Evolutionary conservation across 2,329 filamentous ascomycete species (phyloP).

Genomic region (Biscogniauxia sp.): DNA sequence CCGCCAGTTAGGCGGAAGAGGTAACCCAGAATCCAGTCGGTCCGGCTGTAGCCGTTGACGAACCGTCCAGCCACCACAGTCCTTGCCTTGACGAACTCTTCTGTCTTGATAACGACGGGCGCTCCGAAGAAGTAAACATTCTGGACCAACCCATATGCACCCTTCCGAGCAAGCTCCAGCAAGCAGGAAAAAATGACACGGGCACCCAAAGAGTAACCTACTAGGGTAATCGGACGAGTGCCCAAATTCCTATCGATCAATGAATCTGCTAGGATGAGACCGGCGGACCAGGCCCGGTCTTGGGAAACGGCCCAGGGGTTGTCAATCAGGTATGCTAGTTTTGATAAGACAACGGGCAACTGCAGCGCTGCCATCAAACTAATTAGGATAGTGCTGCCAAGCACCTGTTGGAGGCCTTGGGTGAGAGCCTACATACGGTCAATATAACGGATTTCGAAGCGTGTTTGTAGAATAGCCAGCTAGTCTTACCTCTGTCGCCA

Average conservation of each 20-base stretch:
- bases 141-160: conserved; percentile 83
- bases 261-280: conserved; percentile 90
- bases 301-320: conserved; percentile 98
- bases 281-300: conserved; percentile 82
- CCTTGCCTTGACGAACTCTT: conserved; percentile 79
- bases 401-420: conserved; percentile 90
- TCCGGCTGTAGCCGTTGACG: conserved; percentile 89
- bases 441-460: conserved; percentile 18
- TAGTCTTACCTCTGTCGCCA: conserved; percentile 83
- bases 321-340: conserved; percentile 93
- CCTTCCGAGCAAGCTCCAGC: conserved; percentile 78
- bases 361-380: conserved; percentile 90
- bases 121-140: conserved; percentile 96
- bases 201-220: conserved; percentile 91
- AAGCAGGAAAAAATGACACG: conserved; percentile 91
- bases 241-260: conserved; percentile 89
- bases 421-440: conserved; percentile 71
- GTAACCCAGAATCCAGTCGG: conserved; percentile 97
- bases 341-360: conserved; percentile 87
- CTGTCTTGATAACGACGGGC: conserved; percentile 85
- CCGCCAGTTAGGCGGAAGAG: conserved; percentile 92
- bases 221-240: conserved; percentile 84
- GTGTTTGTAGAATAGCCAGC: neutral
- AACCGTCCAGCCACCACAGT: conserved; percentile 91
- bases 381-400: conserved; percentile 85